Conservation (phyloP, 139 green algal genomes). For the Mesotaenium endlicherianum region DNA sequence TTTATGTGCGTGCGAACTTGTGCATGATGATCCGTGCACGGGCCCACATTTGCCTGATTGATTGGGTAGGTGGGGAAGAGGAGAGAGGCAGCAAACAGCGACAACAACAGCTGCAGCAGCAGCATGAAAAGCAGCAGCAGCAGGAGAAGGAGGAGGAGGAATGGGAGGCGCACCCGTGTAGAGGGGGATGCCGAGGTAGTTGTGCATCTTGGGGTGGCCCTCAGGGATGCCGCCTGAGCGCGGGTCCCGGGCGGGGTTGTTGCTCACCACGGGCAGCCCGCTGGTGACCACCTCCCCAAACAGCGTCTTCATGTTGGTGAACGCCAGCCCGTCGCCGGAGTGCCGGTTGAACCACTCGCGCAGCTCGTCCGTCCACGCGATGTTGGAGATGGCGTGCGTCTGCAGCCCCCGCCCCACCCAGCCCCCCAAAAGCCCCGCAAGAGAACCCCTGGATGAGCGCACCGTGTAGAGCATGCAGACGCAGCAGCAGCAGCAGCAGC, state of each 20-base stretch:
- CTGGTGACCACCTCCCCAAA: slow-evolving; percentile 2
- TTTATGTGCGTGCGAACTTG: too few relatives aligned
- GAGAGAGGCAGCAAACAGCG: neutral
- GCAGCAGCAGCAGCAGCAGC: neutral
- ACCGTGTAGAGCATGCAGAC: neutral
- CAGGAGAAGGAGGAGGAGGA: neutral
- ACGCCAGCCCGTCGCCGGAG: neutral
- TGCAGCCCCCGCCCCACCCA: neutral
- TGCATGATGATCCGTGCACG: too few relatives aligned
- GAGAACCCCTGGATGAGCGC: neutral
- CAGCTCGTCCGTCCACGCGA: slow-evolving; percentile 19
- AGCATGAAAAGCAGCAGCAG: neutral
- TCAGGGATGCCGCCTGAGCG: neutral
- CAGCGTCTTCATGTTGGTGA: slow-evolving; percentile 28
- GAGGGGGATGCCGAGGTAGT: slow-evolving; percentile 23
- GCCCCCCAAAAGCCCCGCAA: neutral
- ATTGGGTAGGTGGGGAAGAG: too few relatives aligned
- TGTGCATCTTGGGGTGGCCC: slow-evolving; percentile 11
- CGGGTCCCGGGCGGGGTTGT: neutral
- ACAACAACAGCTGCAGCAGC: too few relatives aligned
- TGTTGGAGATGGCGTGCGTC: slow-evolving; percentile 27
- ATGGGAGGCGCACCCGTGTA: neutral
- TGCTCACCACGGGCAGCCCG: neutral
- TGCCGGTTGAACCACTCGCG: neutral
- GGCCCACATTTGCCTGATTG: too few relatives aligned